A percentile compares a stretch with the other conserved stretches of the same genome.
phyloP scores from a whole-genome alignment of 148 eudicot species.

The Camellia sinensis region DNA sequence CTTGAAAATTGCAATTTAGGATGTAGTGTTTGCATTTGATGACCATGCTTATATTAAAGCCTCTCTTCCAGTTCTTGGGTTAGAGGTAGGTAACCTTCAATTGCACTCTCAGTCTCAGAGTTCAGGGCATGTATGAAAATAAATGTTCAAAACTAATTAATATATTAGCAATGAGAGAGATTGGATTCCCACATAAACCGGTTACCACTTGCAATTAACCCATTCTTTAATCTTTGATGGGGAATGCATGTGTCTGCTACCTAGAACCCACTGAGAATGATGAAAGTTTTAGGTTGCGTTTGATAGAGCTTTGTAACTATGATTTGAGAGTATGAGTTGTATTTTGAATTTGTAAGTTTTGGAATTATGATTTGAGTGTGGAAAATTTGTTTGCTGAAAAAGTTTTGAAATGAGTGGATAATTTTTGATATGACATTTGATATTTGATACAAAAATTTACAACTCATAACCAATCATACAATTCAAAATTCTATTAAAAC shows the following conservation, averaged over 20 bases:
- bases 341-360: too few relatives aligned
- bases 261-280: not conserved
- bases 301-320: too few relatives aligned
- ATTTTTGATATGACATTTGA: too few relatives aligned
- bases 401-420: too few relatives aligned
- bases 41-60: conserved; percentile 49
- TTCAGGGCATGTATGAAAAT: not conserved
- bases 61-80: conserved; percentile 66
- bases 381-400: too few relatives aligned
- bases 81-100: conserved; percentile 26
- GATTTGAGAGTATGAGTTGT: too few relatives aligned
- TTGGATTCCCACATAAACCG: not conserved
- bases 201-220: not conserved
- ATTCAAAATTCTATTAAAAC: too few relatives aligned
- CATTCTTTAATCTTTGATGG: not conserved
- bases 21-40: conserved; percentile 43
- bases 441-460: too few relatives aligned
- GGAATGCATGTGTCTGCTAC: not conserved
- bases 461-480: too few relatives aligned
- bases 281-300: not conserved
- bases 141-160: not conserved
- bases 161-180: not conserved
- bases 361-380: too few relatives aligned
- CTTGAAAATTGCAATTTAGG: conserved; percentile 57
- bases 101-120: too few relatives aligned